Percentiles rank a stretch among this genome's conserved stretches.
Conservation (phyloP, 2,329 filamentous ascomycete species). For the Cladophialophora psammophila region DNA sequence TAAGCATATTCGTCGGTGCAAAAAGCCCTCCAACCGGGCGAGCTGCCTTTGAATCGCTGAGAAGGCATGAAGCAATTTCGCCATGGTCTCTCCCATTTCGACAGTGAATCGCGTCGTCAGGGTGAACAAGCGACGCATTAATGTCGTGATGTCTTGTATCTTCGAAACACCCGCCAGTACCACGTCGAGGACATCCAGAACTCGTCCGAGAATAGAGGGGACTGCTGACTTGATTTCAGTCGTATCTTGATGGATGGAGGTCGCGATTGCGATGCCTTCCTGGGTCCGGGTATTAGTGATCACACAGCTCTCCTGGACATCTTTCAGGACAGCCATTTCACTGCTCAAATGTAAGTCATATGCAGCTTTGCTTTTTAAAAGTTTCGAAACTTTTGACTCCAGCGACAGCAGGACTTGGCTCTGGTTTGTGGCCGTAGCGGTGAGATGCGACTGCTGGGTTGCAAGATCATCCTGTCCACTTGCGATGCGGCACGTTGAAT, state of each 20-base stretch:
- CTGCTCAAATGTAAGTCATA: too few species aligned
- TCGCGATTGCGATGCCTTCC: too few species aligned
- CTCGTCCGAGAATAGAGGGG: slow-evolving; percentile 5
- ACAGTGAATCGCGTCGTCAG: slow-evolving; percentile 7
- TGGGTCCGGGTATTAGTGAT: too few species aligned
- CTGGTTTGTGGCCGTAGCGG: too few species aligned
- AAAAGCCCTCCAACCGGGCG: slow-evolving; percentile 6
- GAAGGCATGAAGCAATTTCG: slow-evolving; percentile 7
- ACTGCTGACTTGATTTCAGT: slow-evolving; percentile 7
- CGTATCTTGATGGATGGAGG: slow-evolving; percentile 2
- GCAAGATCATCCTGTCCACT: too few species aligned
- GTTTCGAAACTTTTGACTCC: too few species aligned
- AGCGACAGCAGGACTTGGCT: too few species aligned
- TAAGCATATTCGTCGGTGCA: background rate
- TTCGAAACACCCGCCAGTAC: slow-evolving; percentile 1
- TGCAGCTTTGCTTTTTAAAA: too few species aligned
- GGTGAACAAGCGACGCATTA: slow-evolving; percentile 12
- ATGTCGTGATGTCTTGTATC: slow-evolving; percentile 7
- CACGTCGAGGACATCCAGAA: slow-evolving; percentile 1
- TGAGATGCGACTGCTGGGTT: too few species aligned
- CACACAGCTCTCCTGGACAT: too few species aligned
- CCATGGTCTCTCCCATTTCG: slow-evolving; percentile 9
- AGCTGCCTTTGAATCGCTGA: slow-evolving; percentile 10
- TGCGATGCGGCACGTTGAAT: too few species aligned
- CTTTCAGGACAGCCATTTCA: too few species aligned